Evolutionary conservation across 345 rosid genomes (phyloP), one percentile per base, ranked within the genome.

Genomic region (Eucalyptus cloeziana): DNA sequence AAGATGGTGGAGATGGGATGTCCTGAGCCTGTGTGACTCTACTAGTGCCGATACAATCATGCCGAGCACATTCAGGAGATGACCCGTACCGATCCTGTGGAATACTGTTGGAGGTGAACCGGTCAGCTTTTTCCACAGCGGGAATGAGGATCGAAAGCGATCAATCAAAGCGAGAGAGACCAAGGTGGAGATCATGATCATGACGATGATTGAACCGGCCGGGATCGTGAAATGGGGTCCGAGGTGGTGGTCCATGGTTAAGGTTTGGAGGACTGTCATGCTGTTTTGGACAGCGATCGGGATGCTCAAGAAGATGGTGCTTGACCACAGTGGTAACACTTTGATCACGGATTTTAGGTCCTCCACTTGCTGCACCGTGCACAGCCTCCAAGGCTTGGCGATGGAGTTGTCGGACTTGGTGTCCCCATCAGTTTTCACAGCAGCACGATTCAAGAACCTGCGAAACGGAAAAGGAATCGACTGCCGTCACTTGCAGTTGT

Each of bases 341-440:
- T 88, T 91, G 22, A 95, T 31, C 15, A 96, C 56, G 22, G 89
- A 67, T 89, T 96, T 96, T 17, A 94, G 91, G 90, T 95, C 94
- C 88, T 94, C 98, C 54, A 94, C 97, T 91, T 95, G 94, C 44
- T 93, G 93, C 67, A 94, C 93, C 9, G 94, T 86, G 89, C 95
- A 93, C 44, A 95, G 86, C 86, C 93, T 94, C 96, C 96, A 94
- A 7, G 86, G 90, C 85, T 85, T 94, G 30, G 89, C 86, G 24
- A 89, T 54, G 13, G 92, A 87, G 43, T 89, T 91, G 13, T 93
- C 94, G 11, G 88, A 69, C 60, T 87, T 80, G 1, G 89, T 76
- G 87, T 92, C 95, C 3, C 91, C 94, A 87, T 93, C 92, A 6
- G 89, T 91, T 86, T 90, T 91, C 64, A 94, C 31, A 2, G 95